Conservation (phyloP, 2,329 filamentous ascomycete species). For the Metarhizium guizhouense region DNA sequence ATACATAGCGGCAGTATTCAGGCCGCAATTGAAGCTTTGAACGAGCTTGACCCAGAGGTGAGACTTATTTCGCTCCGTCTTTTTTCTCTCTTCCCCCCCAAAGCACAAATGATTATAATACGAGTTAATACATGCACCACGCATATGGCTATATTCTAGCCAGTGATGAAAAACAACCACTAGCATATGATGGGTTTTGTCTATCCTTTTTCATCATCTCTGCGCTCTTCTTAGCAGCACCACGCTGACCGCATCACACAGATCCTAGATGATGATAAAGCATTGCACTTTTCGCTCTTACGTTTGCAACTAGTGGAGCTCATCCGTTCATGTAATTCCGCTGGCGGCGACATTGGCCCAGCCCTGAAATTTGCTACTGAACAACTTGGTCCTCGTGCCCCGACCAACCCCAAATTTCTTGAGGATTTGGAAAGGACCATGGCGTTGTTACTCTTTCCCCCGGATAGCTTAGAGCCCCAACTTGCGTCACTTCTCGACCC, state of each 20-base stretch:
- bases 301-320: slow-evolving; percentile 90
- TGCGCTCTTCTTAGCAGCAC: neutral
- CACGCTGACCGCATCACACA: slow-evolving; percentile 28
- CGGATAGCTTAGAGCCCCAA: slow-evolving; percentile 68
- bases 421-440: slow-evolving; percentile 87
- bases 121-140: slow-evolving; percentile 98
- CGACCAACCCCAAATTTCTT: slow-evolving; percentile 72
- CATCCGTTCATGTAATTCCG: slow-evolving; percentile 66
- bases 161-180: slow-evolving; percentile 84
- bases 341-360: slow-evolving; percentile 62
- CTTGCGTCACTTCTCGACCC: slow-evolving; percentile 72
- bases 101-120: slow-evolving; percentile 71
- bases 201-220: neutral
- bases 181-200: slow-evolving; percentile 28
- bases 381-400: slow-evolving; percentile 78
- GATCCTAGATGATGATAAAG: slow-evolving; percentile 78
- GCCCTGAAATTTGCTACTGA: slow-evolving; percentile 82
- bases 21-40: slow-evolving; percentile 75
- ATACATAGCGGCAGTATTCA: slow-evolving; percentile 85
- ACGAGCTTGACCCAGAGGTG: slow-evolving; percentile 88
- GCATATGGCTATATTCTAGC: slow-evolving; percentile 74
- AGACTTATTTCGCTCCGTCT: slow-evolving; percentile 23
- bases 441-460: slow-evolving; percentile 79
- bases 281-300: slow-evolving; percentile 81
- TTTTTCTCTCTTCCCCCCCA: neutral